These are phyloP conservation scores for Nasturtium officinale DNA, from an alignment of 345 rosid species.

Conservation along the genomic window DNA sequence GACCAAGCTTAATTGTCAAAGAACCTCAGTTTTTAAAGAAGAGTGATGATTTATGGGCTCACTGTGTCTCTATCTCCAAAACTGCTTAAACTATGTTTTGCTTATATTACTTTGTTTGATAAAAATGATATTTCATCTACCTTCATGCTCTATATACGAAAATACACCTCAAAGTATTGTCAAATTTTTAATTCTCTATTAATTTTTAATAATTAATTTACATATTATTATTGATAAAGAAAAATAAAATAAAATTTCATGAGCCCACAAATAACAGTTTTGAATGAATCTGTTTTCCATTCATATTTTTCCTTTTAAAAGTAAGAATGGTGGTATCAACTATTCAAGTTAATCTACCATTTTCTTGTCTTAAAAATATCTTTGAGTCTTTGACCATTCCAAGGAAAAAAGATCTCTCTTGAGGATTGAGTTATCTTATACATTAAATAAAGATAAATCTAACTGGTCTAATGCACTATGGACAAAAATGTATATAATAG, in stretches of 20 bases:
- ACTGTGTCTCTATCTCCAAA: neutral
- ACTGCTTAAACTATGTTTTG: neutral
- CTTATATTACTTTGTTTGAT: no score
- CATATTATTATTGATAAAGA: no score
- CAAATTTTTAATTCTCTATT: no score
- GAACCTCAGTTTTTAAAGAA: constrained; percentile 2
- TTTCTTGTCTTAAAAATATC: neutral
- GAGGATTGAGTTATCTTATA: no score
- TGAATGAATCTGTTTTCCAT: neutral
- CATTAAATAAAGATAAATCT: no score
- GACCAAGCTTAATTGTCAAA: neutral
- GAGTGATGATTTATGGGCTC: neutral
- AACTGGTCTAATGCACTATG: no score
- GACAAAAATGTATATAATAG: no score
- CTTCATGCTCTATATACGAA: neutral
- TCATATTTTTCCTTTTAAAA: neutral
- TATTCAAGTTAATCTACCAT: neutral
- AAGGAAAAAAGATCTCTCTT: no score
- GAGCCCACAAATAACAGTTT: neutral
- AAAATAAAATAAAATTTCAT: no score
- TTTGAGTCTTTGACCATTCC: neutral
- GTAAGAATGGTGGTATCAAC: neutral
- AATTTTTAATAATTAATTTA: no score
- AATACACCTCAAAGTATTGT: neutral
- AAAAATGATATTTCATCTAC: neutral